Conservation (phyloP, 495 filamentous ascomycete species). For the Penicillium parvum region DNA sequence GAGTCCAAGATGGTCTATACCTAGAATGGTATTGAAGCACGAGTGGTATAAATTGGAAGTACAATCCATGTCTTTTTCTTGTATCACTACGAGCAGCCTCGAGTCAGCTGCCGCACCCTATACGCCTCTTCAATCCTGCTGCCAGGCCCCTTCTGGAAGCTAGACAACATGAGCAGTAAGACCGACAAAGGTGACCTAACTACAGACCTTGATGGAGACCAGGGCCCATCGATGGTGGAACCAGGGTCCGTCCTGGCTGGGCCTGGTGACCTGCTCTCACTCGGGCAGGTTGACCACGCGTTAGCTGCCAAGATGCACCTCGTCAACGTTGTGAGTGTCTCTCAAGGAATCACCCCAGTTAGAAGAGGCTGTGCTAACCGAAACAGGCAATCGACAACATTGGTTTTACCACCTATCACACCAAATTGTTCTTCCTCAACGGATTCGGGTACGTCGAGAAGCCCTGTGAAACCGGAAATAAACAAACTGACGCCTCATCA, state of each 20-base stretch:
- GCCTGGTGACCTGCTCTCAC: slow-evolving; percentile 5
- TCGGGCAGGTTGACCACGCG: slow-evolving; percentile 12
- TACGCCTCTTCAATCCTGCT: no score
- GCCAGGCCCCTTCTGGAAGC: no score
- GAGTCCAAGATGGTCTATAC: no score
- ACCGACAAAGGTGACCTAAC: slow-evolving; percentile 3
- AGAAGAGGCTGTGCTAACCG: background rate
- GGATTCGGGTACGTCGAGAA: slow-evolving; percentile 14
- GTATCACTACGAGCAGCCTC: no score
- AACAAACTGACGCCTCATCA: background rate
- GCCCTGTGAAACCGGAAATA: background rate
- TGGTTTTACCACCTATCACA: slow-evolving; percentile 17
- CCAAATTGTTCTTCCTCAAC: slow-evolving; percentile 18
- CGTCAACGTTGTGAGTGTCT: slow-evolving; percentile 15
- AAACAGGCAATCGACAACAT: slow-evolving; percentile 16
- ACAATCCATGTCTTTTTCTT: no score
- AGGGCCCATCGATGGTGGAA: background rate
- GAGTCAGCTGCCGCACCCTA: no score
- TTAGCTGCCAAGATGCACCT: slow-evolving; percentile 16
- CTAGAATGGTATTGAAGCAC: no score
- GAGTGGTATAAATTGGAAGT: no score
- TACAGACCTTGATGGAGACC: background rate
- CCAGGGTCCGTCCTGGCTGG: background rate
- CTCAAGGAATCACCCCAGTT: background rate
- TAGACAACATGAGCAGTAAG: slow-evolving; percentile 5